phyloP scores from a whole-genome alignment of 2,329 filamentous ascomycete species.

The Cercospora citrullina region DNA sequence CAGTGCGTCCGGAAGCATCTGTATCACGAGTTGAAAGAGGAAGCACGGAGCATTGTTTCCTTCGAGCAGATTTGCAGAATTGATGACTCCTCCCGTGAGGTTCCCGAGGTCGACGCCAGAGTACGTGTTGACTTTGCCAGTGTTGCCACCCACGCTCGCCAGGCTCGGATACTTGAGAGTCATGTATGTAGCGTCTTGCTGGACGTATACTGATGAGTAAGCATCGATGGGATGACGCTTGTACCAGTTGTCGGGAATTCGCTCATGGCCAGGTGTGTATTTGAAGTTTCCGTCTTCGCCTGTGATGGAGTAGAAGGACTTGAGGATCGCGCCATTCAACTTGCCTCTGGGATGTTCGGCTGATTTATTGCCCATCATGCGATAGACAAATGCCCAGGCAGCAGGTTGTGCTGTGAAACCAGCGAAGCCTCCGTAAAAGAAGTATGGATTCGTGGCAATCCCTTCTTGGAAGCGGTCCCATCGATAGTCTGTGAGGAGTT shows the following conservation, averaged over 20 bases:
- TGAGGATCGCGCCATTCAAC: slow-evolving; percentile 22
- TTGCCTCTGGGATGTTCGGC: slow-evolving; percentile 21
- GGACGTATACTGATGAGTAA: slow-evolving; percentile 19
- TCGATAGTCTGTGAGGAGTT: neutral
- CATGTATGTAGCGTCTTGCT: slow-evolving; percentile 10
- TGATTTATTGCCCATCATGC: slow-evolving; percentile 17
- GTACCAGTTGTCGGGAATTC: slow-evolving; percentile 30
- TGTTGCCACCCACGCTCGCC: slow-evolving; percentile 27
- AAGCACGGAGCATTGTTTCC: slow-evolving; percentile 22
- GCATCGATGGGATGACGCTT: slow-evolving; percentile 6
- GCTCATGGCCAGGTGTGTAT: slow-evolving; percentile 20
- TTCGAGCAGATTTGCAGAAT: slow-evolving; percentile 27
- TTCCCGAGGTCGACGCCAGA: slow-evolving; percentile 34
- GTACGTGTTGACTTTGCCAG: slow-evolving; percentile 26
- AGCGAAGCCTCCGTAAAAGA: slow-evolving; percentile 31
- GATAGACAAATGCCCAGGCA: slow-evolving; percentile 16
- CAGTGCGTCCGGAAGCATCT: slow-evolving; percentile 9
- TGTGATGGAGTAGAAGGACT: slow-evolving; percentile 26
- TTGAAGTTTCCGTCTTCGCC: slow-evolving; percentile 16
- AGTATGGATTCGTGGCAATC: slow-evolving; percentile 33
- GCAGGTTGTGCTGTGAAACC: slow-evolving; percentile 10
- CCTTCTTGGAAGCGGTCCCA: neutral
- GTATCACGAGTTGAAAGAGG: slow-evolving; percentile 22
- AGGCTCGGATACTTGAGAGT: slow-evolving; percentile 17
- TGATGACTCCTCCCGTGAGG: slow-evolving; percentile 31